Base-by-base conservation (phyloP, 2,329 filamentous ascomycete genomes). In the Clathrospora elynae region DNA sequence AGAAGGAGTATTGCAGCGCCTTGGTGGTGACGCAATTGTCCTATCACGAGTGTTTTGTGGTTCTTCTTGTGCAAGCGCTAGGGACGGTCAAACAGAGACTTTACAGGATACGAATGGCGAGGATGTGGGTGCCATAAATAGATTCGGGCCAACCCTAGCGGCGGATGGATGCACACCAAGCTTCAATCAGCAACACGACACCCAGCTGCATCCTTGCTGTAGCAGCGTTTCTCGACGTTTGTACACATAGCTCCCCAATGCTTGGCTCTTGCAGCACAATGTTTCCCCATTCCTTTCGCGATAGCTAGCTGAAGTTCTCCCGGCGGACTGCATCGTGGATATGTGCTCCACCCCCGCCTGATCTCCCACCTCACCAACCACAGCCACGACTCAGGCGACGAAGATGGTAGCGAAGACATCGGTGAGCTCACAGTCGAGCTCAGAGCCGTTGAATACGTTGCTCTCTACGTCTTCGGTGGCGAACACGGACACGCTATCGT, bases 381-480 rank as follows among this genome's bases (percentile, higher is more conserved):
- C 47, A n/a, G n/a, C n/a, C n/a, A n/a, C n/a, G 38, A 46, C 16
- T 42, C 32, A 1, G 23, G 31, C 13, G 43, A 30, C 6, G 40
- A 46, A 17, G 38, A n/a, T n/a, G n/a, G n/a, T n/a, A n/a, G n/a
- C n/a, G n/a, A n/a, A n/a, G n/a, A n/a, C n/a, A n/a, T n/a, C n/a
- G n/a, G n/a, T n/a, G n/a, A n/a, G n/a, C n/a, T 61, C 60, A 13
- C 36, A 43, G 33, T 43, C 43, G 10, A 51, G 49, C 29, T 55
- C 56, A 42, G 59, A 64, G 11, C 52, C 51, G 34, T 40, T 46
- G 35, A 51, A 62, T 38, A 61, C 59, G 10, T 56, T 64, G 35
- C 56, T 62, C 23, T 67, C 64, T 6, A 62, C 64, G 28, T 63
- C 62, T n/a, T 66, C 63, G 5, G 49, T 61, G 5, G 60, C 49